Base-by-base conservation (phyloP, 805 yeast genomes). In the Clavispora santaluciae region DNA sequence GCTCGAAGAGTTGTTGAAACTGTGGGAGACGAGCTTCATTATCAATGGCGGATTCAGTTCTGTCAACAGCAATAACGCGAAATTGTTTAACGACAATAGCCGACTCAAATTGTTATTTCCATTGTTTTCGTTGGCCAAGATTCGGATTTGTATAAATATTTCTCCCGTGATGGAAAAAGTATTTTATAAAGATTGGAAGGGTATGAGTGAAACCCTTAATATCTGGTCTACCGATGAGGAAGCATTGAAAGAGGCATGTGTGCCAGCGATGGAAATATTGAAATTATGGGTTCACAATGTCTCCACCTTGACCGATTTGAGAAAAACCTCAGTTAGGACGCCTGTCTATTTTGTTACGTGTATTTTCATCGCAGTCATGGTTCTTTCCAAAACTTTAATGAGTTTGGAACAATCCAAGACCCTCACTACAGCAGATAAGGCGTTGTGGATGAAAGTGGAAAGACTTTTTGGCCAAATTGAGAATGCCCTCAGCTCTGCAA, bases 291-390 rank as follows among this genome's bases (percentile, higher is more conserved):
- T 78, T 36, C 83, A 79, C 46, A 78, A 82, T 37, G 79, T 82
- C n/a, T 74, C 83, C 3, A 76, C 79, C 37, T 75, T 74, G 22
- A 75, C 76, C 39, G 83, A 82, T 56, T 80, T 84, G 1, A 81
- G 78, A 47, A 76, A 78, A 55, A 78, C 85, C 0, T 78, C 86
- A 1, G 72, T 83, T 23, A 67, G 88, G 48, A 83, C 91, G 0
- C 93, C 93, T 1, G 83, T 83, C 21, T 83, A 82, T 57, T 81
- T 85, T 53, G 73, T 83, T 22, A 79, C 88, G 1, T 81, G 88
- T 55, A 72, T 83, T 21, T 82, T 82, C 53, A 75, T 83, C 1
- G 67, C 88, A 1, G 64, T 80, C 10, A 61, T 83, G 40, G 63
- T 84, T 25, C 71, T 83, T 39, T 76, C 87, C 2, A 86, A 81